Conservation (phyloP, 2,329 filamentous ascomycete genomes). For the Epichloe amarillans region DNA sequence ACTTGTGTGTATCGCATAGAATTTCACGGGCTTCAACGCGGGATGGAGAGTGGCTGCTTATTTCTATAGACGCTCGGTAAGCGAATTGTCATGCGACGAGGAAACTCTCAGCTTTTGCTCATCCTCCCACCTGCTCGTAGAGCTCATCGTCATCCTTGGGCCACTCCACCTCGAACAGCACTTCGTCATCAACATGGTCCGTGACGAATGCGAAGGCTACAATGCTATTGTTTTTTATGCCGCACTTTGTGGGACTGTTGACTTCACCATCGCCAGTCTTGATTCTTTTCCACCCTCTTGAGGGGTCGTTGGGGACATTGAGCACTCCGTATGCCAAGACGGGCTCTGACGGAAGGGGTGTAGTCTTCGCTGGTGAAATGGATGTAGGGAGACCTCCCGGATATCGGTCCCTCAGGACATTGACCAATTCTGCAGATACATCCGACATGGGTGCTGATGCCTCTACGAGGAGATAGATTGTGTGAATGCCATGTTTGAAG, state of each 20-base stretch:
- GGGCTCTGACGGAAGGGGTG: slow-evolving; percentile 26
- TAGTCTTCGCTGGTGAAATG: slow-evolving; percentile 18
- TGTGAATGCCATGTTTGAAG: slow-evolving; percentile 61
- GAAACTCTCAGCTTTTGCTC: neutral
- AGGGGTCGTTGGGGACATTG: slow-evolving; percentile 29
- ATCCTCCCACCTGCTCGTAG: slow-evolving; percentile 12
- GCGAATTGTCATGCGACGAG: neutral
- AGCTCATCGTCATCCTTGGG: slow-evolving; percentile 29
- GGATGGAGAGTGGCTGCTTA: neutral
- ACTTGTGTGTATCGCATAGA: neutral
- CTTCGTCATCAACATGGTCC: slow-evolving; percentile 26
- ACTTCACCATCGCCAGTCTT: slow-evolving; percentile 19
- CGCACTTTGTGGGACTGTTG: slow-evolving; percentile 28
- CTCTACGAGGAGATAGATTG: slow-evolving; percentile 54
- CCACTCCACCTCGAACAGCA: slow-evolving; percentile 32
- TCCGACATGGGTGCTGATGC: slow-evolving; percentile 41
- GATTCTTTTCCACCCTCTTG: slow-evolving; percentile 36
- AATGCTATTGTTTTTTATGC: slow-evolving; percentile 32
- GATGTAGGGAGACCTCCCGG: slow-evolving; percentile 35
- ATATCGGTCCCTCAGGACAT: slow-evolving; percentile 43
- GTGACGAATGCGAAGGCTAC: slow-evolving; percentile 36
- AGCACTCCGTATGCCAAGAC: slow-evolving; percentile 34
- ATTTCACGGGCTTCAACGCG: neutral
- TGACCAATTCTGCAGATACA: slow-evolving; percentile 45
- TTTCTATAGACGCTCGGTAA: neutral